phyloP scores from a whole-genome alignment of 2,329 filamentous ascomycete species.

The Aspergillus udagawae region DNA sequence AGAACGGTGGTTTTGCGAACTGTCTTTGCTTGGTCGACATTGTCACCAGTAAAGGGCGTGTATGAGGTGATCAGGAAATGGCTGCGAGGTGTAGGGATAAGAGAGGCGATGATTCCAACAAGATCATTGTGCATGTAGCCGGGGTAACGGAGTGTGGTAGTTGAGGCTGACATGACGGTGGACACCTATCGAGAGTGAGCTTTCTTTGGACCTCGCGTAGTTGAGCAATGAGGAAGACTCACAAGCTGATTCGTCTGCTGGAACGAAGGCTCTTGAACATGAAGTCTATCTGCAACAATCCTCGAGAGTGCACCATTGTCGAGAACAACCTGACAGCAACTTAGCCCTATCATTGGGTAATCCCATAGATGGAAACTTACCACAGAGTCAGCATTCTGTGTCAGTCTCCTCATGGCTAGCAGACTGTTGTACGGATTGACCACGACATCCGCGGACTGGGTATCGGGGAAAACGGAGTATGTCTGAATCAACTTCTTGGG shows the following conservation, averaged over 20 bases:
- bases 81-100: constrained; percentile 93
- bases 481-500: constrained; percentile 99
- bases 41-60: constrained; percentile 94
- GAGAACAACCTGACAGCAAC: constrained; percentile 62
- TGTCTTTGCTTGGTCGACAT: constrained; percentile 94
- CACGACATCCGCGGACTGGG: constrained; percentile 83
- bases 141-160: constrained; percentile 91
- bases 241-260: constrained; percentile 96
- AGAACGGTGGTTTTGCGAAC: constrained; percentile 97
- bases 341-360: constrained; percentile 17
- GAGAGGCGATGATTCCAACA: constrained; percentile 89
- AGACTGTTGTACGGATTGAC: constrained; percentile 98
- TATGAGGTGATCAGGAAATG: constrained; percentile 99
- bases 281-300: constrained; percentile 89
- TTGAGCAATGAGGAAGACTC: constrained; percentile 18
- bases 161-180: constrained; percentile 98
- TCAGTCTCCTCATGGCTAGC: constrained; percentile 82
- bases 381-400: constrained; percentile 95
- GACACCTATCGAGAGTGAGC: constrained; percentile 55
- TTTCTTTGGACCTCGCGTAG: too few relatives aligned
- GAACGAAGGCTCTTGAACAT: constrained; percentile 93
- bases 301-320: constrained; percentile 92
- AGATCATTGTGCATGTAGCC: constrained; percentile 99
- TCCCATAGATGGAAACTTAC: constrained; percentile 41
- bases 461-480: constrained; percentile 97